Evolutionary conservation across 805 yeast species (phyloP), one percentile per base, ranked within the genome.

Genomic region (Candida peoriensis): DNA sequence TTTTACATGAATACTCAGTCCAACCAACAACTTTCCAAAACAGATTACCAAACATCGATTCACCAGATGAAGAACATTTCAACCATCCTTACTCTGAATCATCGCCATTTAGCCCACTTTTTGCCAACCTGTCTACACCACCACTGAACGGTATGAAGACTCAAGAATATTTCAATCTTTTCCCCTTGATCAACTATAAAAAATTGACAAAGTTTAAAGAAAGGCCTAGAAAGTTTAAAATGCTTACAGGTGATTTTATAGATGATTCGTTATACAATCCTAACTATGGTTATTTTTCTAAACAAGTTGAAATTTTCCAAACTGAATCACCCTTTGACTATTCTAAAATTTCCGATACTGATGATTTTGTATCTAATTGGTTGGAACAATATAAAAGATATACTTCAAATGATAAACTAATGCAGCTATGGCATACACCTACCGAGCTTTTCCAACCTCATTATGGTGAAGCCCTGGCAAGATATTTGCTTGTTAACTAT

Each of bases 401-500:
- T 51, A 22, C 31, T 1, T 75, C 74, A 17, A 47, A 41, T 16
- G 47, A 44, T 39, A 52, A 48, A 30, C 36, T 41, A 0, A 44
- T 76, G 12, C 95, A 86, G 57, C 58, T 84, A 30, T 86, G 95
- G 95, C 95, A 86, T 53, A 86, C 95, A 0, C 95, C 95, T 1
- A 81, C 93, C 0, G 95, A 87, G 56, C 63, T 86, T 29, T 86
- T 86, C 59, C 78, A 78, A 42, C 95, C 96, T 0, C 78, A 67
- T 47, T 86, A 87, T 49, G 95, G 95, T 11, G 84, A 83, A 54
- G 87, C 94, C 0, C 61, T 90, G 37, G 96, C 96, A 0, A 64
- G 89, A 36, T 83, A 86, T 58, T 60, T 89, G 14, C 59, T 86
- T 36, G 79, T 77, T 8, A 80, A 83, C 53, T 83, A 81, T 54